Evolutionary conservation across 169 alveolate species (phyloP), one percentile per base, ranked within the genome.

Genomic region (Eimeria maxima): DNA sequence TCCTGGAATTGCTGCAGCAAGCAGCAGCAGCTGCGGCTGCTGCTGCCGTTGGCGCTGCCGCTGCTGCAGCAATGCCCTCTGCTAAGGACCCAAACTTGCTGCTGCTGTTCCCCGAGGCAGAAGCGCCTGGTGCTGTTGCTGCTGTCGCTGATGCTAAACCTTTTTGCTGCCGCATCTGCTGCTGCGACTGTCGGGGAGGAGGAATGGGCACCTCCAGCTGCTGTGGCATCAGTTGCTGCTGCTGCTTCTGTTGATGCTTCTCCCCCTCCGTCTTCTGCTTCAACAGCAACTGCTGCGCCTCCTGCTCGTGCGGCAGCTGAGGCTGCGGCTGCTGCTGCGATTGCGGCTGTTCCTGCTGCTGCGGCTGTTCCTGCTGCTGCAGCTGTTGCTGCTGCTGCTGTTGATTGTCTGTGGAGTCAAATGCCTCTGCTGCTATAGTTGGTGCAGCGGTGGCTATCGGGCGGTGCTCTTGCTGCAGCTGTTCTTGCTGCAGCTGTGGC

Each of bases 11-110:
- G 90, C 90, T 47, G 88, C 88, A 44, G 60, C 53, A 27, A 33
- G 81, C 88, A 24, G 90, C 90, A 45, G 90, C 90, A 47, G 87
- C 87, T 29, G 87, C 22, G 5, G 87, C 87, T 33, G 87, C 53
- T 42, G 87, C 60, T 76, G 87, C 60, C 0, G 87, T 38, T 11
- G 53, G 87, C 38, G 87, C 87, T 47, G 90, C 90, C 1, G 90
- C 71, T 5, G 90, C 90, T 13, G 90, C 90, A 47, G 45, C 90
- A 80, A 50, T 50, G 11, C 71, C 90, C 27, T 44, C 90, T 47
- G 90, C 90, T 42, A 80, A 24, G 13, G 87, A 20, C 20, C 87
- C 53, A 8, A 76, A 27, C 87, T 76, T 24, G 45, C 90, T 80
- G 45, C 90, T 47, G 90, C 90, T 47, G 90, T 71, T 80, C 45